Evolutionary conservation across 2,329 filamentous ascomycete genomes (phyloP), one percentile per base, ranked within the genome.

Genomic region (Ilyonectria robusta): DNA sequence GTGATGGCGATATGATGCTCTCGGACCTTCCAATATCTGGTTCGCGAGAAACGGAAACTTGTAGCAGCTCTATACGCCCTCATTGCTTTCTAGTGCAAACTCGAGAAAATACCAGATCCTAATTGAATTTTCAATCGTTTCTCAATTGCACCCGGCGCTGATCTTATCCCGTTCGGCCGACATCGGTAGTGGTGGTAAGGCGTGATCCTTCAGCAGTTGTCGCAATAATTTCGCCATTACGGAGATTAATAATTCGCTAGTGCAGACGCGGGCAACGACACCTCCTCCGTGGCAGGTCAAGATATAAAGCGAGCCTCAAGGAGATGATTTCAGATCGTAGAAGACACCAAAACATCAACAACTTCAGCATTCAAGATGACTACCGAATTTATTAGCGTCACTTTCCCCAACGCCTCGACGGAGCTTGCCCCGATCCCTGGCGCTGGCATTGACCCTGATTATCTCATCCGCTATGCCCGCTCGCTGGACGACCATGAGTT

Each of bases 401-500:
- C 87, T 1, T 88, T 87, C 66, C 84, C 87, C 50, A 90, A 88
- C 72, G 78, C 84, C 26, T 88, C 86, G 0, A 89, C 83, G 6
- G 88, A 90, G 78, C 74, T 90, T 5, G 73, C 83, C 19, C 88
- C 85, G 2, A 84, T 88, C 62, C 84, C 86, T 0, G 81, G 82
- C 23, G 83, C 86, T n/a, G 65, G 76, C 1, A 82, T 89, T 13
- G 87, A 91, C 69, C 83, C 86, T 1, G 86, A 86, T 7, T 90
- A 82, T 71, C 83, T 91, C 4, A 78, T 82, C 33, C 86, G 88
- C 33, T 90, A 91, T 72, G 85, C 87, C 15, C 83, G 86, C 23
- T 83, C 81, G 5, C 81, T 90, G 2, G 88, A 91, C 68, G 88
- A 90, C 72, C 87, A 89, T 75, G 85, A 78, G 51, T 90, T 85